A percentile compares a stretch with the other conserved stretches of the same genome.
Evolutionary conservation across 1,284 basidiomycete genomes (phyloP).

Genomic region (Sanghuangporus weigelae): DNA sequence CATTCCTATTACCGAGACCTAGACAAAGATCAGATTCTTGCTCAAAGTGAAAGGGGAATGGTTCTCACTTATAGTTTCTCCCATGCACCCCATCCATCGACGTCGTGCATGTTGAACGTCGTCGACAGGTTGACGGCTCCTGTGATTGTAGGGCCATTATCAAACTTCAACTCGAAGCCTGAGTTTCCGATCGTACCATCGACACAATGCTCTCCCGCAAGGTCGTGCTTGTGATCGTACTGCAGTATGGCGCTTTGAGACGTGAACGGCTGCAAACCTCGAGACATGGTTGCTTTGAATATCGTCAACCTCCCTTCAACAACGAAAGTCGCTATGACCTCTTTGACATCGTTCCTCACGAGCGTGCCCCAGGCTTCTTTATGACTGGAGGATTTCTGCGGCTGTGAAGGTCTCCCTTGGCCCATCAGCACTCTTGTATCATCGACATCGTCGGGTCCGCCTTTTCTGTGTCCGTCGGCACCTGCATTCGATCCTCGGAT

Average conservation of each 20-base stretch:
- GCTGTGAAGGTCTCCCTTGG: too few relatives aligned
- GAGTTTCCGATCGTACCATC: background rate
- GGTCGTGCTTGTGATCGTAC: background rate
- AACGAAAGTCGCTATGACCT: background rate
- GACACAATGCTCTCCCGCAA: background rate
- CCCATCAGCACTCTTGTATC: too few relatives aligned
- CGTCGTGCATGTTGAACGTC: background rate
- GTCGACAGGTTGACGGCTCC: background rate
- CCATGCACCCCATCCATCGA: background rate
- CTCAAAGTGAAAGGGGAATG: too few relatives aligned
- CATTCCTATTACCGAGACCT: too few relatives aligned
- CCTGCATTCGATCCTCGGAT: too few relatives aligned
- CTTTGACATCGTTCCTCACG: too few relatives aligned
- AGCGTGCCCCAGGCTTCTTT: too few relatives aligned
- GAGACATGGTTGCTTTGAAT: background rate
- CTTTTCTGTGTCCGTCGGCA: too few relatives aligned
- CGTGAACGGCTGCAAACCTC: background rate
- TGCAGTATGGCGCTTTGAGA: background rate
- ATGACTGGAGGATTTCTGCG: too few relatives aligned
- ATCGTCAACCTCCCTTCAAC: background rate
- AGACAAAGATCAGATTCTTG: too few relatives aligned
- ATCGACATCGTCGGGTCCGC: too few relatives aligned
- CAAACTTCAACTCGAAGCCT: background rate
- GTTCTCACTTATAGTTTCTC: too few relatives aligned
- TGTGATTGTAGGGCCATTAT: background rate